Evolutionary conservation across 2,329 filamentous ascomycete species (phyloP).

Genomic region (Cadophora sp.): DNA sequence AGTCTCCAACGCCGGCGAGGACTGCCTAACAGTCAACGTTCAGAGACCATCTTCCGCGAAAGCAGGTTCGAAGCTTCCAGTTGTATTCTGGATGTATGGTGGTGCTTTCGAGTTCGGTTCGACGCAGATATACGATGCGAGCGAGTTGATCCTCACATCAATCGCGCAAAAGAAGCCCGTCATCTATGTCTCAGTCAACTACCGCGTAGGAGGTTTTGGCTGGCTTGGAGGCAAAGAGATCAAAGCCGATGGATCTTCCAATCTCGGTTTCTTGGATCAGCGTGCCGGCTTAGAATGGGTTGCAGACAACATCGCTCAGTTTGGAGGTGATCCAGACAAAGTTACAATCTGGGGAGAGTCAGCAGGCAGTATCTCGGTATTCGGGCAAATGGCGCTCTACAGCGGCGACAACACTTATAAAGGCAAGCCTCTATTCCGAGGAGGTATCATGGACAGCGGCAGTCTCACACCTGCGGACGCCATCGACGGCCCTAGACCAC

Average conservation of each 20-base stretch:
- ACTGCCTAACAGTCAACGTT: conserved; percentile 68
- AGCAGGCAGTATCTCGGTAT: conserved; percentile 74
- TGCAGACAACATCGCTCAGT: conserved; percentile 76
- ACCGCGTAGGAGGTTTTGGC: conserved; percentile 76
- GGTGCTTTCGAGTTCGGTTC: conserved; percentile 67
- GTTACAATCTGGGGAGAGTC: conserved; percentile 54
- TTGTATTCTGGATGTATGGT: conserved; percentile 75
- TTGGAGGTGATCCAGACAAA: conserved; percentile 65
- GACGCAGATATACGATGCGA: conserved; percentile 59
- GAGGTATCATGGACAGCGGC: conserved; percentile 79
- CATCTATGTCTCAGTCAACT: conserved; percentile 79
- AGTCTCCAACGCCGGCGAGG: conserved; percentile 62
- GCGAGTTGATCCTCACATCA: conserved; percentile 53
- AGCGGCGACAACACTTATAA: conserved; percentile 78
- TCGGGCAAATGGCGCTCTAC: conserved; percentile 78
- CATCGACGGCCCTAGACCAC: conserved; percentile 70
- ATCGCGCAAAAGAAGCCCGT: conserved; percentile 64
- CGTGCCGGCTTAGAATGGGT: conserved; percentile 77
- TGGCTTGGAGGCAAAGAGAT: conserved; percentile 75
- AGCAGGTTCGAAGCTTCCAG: conserved; percentile 63
- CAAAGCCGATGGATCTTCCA: conserved; percentile 69
- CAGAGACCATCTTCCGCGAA: conserved; percentile 63
- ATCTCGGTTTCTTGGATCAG: conserved; percentile 77
- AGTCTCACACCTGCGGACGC: conserved; percentile 65
- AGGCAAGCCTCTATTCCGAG: conserved; percentile 75